A percentile compares a stretch with the other conserved stretches of the same genome.
Conservation (phyloP, 2,329 filamentous ascomycete genomes). For the Ophioceras dolichostomum region DNA sequence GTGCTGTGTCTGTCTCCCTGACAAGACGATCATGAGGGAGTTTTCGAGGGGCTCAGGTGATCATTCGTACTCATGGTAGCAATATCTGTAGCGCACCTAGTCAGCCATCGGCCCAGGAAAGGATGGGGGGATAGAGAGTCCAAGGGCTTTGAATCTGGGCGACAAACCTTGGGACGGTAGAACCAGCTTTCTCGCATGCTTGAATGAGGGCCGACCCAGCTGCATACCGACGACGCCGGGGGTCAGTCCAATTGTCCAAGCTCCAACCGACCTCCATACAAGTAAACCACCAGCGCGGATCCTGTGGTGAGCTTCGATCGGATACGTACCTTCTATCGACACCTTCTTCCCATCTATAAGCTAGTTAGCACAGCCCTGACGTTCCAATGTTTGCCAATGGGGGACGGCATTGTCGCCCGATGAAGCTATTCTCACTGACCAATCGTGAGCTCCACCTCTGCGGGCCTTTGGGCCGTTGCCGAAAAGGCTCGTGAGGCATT, state of each 20-base stretch:
- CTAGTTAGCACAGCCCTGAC: conserved; percentile 17
- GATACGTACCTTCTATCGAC: conserved; percentile 74
- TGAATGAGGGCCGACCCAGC: conserved; percentile 96
- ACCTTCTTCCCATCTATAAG: conserved; percentile 87
- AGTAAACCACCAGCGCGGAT: no score
- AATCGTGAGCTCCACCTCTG: conserved; percentile 94
- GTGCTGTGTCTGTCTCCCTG: no score
- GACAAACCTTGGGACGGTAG: conserved; percentile 68
- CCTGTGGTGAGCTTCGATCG: no score
- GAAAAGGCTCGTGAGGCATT: conserved; percentile 67
- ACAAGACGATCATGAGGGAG: no score
- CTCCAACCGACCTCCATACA: no score
- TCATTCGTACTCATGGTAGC: conserved; percentile 76
- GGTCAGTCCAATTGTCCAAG: no score
- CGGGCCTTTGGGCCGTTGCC: conserved; percentile 63
- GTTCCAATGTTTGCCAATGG: conserved; percentile 13
- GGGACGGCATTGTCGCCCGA: conserved; percentile 4
- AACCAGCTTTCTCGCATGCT: conserved; percentile 95
- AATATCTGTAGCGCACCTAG: conserved; percentile 55
- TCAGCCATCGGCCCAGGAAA: conserved; percentile 17
- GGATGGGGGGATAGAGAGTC: neutral
- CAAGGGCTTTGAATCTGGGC: neutral
- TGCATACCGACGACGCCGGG: no score
- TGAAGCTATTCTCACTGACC: conserved; percentile 42
- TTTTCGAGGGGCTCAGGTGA: conserved; percentile 8